These are phyloP conservation scores for Pezicula rhizophila DNA, from an alignment of 2,329 filamentous ascomycete genomes.

Conservation along the genomic window DNA sequence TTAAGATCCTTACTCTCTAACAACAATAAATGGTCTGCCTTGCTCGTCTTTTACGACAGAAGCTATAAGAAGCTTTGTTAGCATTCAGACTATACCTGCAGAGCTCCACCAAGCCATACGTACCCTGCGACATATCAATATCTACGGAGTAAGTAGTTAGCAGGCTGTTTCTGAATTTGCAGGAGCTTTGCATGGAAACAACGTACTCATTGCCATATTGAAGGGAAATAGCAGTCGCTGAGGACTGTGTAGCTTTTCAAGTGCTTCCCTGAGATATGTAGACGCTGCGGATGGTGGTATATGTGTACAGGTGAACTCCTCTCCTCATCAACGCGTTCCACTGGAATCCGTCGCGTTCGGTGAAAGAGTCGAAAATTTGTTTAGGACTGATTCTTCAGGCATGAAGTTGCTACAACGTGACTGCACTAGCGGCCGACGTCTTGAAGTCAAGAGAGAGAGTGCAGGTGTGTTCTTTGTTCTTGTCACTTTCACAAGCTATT, in stretches of 20 bases:
- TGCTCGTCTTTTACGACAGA: slow-evolving; percentile 92
- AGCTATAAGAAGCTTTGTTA: slow-evolving; percentile 37
- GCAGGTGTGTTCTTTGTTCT: no score
- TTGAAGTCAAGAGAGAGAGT: no score
- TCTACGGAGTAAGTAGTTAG: slow-evolving; percentile 42
- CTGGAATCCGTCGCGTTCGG: slow-evolving; percentile 13
- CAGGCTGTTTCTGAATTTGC: slow-evolving; percentile 10
- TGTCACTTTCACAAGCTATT: no score
- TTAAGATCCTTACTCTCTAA: slow-evolving; percentile 72
- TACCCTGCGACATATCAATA: slow-evolving; percentile 81
- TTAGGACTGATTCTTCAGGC: not conserved
- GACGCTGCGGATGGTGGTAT: not conserved
- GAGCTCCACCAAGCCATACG: slow-evolving; percentile 13
- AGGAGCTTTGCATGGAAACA: slow-evolving; percentile 15
- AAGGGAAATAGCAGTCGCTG: slow-evolving; percentile 9
- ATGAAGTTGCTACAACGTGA: no score
- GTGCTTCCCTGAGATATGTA: no score
- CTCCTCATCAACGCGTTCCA: slow-evolving; percentile 15
- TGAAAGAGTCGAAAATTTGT: slow-evolving; percentile 13
- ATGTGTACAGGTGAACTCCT: slow-evolving; percentile 4
- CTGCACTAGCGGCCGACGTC: no score
- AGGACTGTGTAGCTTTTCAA: slow-evolving; percentile 7
- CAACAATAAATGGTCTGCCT: slow-evolving; percentile 94
- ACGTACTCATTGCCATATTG: slow-evolving; percentile 57
- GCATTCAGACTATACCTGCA: slow-evolving; percentile 3